Evolutionary conservation across 345 rosid genomes (phyloP).

Genomic region (Murraya koenigii): DNA sequence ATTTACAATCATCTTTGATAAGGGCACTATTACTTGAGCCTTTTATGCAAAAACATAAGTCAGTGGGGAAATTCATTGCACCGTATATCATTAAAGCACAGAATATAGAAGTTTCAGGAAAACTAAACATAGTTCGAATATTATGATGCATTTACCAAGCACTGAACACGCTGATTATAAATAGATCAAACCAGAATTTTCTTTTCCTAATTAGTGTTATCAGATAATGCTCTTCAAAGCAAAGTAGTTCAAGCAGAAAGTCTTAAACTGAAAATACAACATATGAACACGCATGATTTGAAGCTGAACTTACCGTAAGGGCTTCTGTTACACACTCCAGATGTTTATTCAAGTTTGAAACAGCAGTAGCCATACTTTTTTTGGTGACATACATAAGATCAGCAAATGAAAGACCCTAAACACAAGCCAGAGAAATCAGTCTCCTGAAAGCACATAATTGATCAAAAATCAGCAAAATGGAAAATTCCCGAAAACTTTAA

Average conservation of each 20-base stretch:
- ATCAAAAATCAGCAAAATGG: not conserved
- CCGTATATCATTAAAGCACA: not conserved
- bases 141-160: not conserved
- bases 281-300: constrained; percentile 15
- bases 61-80: not conserved
- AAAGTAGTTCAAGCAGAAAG: not conserved
- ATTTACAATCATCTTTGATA: not conserved
- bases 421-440: constrained; percentile 13
- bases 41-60: not conserved
- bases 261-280: not conserved
- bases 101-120: not conserved
- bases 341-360: constrained; percentile 77
- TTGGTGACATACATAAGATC: constrained; percentile 95
- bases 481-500: not conserved
- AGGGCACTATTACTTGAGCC: not conserved
- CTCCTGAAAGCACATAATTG: constrained; percentile 6
- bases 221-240: not conserved
- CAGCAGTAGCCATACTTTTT: constrained; percentile 70
- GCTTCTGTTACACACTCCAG: constrained; percentile 78
- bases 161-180: not conserved
- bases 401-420: constrained; percentile 77
- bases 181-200: not conserved
- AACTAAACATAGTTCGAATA: not conserved
- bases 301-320: constrained; percentile 55
- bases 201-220: not conserved